phyloP scores from a whole-genome alignment of 2,329 filamentous ascomycete genomes.

The Ophidiomyces ophidiicola region DNA sequence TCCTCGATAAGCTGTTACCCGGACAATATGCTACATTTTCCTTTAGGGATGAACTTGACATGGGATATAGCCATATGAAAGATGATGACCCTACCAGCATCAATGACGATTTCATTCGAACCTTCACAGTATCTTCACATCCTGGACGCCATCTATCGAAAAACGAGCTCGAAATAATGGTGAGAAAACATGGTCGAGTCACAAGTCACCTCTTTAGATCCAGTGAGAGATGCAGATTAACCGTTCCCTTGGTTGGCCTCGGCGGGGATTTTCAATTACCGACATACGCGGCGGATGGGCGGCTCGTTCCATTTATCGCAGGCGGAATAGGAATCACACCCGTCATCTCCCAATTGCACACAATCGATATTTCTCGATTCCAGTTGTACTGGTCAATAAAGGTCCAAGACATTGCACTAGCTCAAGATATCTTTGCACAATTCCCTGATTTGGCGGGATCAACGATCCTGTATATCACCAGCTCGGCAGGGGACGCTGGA shows the following conservation, averaged over 20 bases:
- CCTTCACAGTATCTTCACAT: conserved; percentile 64
- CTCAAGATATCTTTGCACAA: conserved; percentile 45
- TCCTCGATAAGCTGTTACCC: conserved; percentile 43
- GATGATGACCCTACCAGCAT: conserved; percentile 66
- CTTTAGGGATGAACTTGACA: conserved; percentile 55
- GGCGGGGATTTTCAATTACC: conserved; percentile 50
- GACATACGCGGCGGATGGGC: conserved; percentile 7
- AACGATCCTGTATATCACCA: conserved; percentile 55
- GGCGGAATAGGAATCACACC: conserved; percentile 78
- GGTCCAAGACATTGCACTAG: conserved; percentile 50
- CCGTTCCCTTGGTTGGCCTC: conserved; percentile 59
- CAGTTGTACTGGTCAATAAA: conserved; percentile 57
- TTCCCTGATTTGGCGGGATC: conserved; percentile 41
- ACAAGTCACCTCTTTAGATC: conserved; percentile 54
- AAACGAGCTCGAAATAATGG: conserved; percentile 58
- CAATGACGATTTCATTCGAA: conserved; percentile 75
- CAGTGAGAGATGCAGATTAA: conserved; percentile 42
- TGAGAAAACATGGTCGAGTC: conserved; percentile 54
- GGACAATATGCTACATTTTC: conserved; percentile 71
- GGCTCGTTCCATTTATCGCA: conserved; percentile 52
- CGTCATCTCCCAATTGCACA: conserved; percentile 54
- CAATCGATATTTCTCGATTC: conserved; percentile 40
- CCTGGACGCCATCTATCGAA: conserved; percentile 31
- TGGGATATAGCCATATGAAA: conserved; percentile 71
- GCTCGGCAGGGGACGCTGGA: conserved; percentile 20